phyloP scores from a whole-genome alignment of 2,329 filamentous ascomycete genomes.

The Esteya vermicola region DNA sequence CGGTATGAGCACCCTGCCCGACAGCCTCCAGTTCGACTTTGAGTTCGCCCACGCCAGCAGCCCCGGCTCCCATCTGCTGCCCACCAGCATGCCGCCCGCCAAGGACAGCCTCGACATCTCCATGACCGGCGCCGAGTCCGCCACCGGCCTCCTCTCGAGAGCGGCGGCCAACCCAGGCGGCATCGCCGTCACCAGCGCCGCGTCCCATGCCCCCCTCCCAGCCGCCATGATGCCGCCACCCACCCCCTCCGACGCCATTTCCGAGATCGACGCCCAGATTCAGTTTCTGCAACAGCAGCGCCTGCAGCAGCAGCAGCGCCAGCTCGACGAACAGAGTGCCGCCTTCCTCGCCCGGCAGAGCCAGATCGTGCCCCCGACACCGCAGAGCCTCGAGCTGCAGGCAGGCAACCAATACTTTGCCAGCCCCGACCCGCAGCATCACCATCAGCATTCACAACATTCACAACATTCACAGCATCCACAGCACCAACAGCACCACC shows the following conservation, averaged over 20 bases:
- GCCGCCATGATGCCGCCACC: constrained; percentile 30
- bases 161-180: constrained; percentile 6
- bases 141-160: constrained; percentile 22
- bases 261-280: constrained; percentile 50
- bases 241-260: constrained; percentile 36
- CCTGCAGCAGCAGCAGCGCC: constrained; percentile 44
- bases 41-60: constrained; percentile 30
- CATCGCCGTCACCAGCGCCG: constrained; percentile 25
- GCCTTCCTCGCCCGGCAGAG: constrained; percentile 40
- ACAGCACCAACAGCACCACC: constrained; percentile 21
- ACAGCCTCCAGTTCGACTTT: constrained; percentile 46
- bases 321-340: constrained; percentile 41
- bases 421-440: constrained; percentile 33
- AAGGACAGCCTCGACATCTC: constrained; percentile 31
- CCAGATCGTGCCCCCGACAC: constrained; percentile 60
- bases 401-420: constrained; percentile 46
- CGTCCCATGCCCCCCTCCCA: constrained; percentile 29
- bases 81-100: constrained; percentile 14
- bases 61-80: constrained; percentile 7
- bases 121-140: constrained; percentile 29
- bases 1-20: constrained; percentile 35
- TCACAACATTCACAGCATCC: too few relatives aligned
- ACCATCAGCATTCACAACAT: too few relatives aligned
- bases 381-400: constrained; percentile 67
- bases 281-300: constrained; percentile 51